Evolutionary conservation across 768 basidiomycete genomes (phyloP).

Genomic region (Lactarius sanguifluus): DNA sequence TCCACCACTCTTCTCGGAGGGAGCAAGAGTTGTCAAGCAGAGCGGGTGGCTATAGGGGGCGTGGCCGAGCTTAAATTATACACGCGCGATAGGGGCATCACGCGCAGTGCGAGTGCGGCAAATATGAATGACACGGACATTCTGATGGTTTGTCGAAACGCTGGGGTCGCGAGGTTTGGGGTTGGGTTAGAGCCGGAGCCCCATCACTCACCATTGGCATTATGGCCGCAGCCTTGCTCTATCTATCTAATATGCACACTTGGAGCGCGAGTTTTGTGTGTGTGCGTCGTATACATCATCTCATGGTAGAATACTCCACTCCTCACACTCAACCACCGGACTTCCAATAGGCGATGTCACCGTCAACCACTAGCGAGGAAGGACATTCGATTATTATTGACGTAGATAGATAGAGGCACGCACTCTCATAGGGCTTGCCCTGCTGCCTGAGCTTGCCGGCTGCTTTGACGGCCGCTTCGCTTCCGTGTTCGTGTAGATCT

Average conservation of each 20-base stretch:
- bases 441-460: slow-evolving; percentile 94
- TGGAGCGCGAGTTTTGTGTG: not conserved
- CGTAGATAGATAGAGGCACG: slow-evolving; percentile 34
- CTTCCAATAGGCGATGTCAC: slow-evolving; percentile 94
- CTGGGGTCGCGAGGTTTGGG: not conserved
- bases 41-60: too few species aligned
- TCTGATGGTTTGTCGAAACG: not conserved
- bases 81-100: not conserved
- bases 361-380: slow-evolving; percentile 64
- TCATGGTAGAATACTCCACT: slow-evolving; percentile 1
- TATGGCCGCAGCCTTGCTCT: slow-evolving; percentile 9
- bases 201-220: not conserved
- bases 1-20: not conserved
- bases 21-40: not conserved
- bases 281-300: slow-evolving; percentile 2
- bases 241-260: not conserved
- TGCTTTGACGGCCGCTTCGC: slow-evolving; percentile 89
- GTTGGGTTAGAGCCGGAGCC: not conserved
- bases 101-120: not conserved
- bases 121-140: not conserved
- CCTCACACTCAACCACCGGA: slow-evolving; percentile 48
- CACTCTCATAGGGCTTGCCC: slow-evolving; percentile 95
- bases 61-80: not conserved
- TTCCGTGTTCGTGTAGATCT: slow-evolving; percentile 88
- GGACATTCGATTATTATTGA: not conserved